These are phyloP conservation scores for Paraphaeosphaeria sporulosa DNA, from an alignment of 2,329 filamentous ascomycete species.

Conservation along the genomic window DNA sequence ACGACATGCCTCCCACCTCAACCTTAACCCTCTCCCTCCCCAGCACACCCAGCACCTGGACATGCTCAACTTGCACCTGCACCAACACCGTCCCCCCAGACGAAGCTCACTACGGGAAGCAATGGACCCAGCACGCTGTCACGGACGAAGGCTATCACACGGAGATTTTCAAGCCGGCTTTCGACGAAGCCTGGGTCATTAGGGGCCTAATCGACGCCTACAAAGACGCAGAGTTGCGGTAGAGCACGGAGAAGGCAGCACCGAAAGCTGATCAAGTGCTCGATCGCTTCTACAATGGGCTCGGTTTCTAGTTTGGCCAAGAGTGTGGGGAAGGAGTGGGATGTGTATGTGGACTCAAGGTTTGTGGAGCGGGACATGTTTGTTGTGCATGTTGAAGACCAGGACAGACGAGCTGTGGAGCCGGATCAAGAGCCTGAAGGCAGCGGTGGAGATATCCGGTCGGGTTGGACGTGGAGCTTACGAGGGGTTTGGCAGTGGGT, in stretches of 20 bases:
- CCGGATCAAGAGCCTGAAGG: too few relatives aligned
- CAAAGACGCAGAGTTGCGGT: neutral
- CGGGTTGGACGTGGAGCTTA: too few relatives aligned
- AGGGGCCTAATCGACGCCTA: conserved; percentile 13
- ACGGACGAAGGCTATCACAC: conserved; percentile 25
- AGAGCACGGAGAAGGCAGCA: conserved; percentile 13
- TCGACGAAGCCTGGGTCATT: conserved; percentile 27
- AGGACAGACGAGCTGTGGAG: neutral
- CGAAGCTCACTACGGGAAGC: too few relatives aligned
- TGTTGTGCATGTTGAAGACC: conserved; percentile 17
- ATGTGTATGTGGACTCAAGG: conserved; percentile 22
- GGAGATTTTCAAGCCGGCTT: conserved; percentile 28
- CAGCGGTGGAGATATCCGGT: too few relatives aligned
- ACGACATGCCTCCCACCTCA: too few relatives aligned
- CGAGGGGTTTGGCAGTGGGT: too few relatives aligned
- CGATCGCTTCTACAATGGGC: conserved; percentile 5
- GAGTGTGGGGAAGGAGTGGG: conserved; percentile 24
- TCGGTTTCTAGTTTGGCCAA: conserved; percentile 9
- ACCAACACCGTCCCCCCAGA: too few relatives aligned
- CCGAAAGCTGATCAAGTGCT: conserved; percentile 10
- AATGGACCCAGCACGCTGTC: too few relatives aligned
- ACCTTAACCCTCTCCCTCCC: too few relatives aligned
- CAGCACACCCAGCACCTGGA: too few relatives aligned
- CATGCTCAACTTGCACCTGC: too few relatives aligned
- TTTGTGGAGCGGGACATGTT: conserved; percentile 22